Evolutionary conservation across 1,284 basidiomycete species (phyloP).

Genomic region (Cystobasidium slooffiae): DNA sequence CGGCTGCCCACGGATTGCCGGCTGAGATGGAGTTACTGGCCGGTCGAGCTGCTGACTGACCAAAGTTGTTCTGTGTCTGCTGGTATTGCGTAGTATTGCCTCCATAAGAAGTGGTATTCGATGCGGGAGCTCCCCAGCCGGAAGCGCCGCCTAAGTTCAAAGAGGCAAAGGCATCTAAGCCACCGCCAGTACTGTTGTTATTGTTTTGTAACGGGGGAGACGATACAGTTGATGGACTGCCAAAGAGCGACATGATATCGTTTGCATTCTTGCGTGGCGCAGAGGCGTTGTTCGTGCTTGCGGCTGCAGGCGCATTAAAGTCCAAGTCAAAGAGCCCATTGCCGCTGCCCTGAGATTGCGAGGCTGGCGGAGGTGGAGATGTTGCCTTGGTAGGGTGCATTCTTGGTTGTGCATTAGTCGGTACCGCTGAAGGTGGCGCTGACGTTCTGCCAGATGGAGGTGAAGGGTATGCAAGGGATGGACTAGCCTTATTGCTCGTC

Average conservation of each 20-base stretch:
- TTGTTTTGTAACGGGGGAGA: conserved; percentile 2
- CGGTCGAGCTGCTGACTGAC: conserved; percentile 2
- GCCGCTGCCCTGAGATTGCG: conserved; percentile 52
- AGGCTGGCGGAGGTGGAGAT: conserved; percentile 54
- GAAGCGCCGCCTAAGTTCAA: conserved; percentile 33
- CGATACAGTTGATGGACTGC: conserved; percentile 6
- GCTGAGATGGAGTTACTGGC: conserved; percentile 40
- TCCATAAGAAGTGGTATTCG: neutral
- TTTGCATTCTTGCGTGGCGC: conserved; percentile 73
- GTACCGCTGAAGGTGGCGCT: conserved; percentile 37
- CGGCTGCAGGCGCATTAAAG: conserved; percentile 67
- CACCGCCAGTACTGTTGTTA: neutral
- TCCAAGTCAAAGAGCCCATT: conserved; percentile 84
- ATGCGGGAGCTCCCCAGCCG: conserved; percentile 1
- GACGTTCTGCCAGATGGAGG: conserved; percentile 54
- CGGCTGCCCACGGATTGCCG: conserved; percentile 39
- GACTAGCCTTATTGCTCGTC: conserved; percentile 41
- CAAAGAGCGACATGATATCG: conserved; percentile 82
- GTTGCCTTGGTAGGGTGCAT: conserved; percentile 43
- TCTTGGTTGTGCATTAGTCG: conserved; percentile 38
- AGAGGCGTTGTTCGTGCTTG: conserved; percentile 51
- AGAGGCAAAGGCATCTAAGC: conserved; percentile 38
- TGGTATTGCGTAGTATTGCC: neutral
- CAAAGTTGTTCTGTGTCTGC: neutral
- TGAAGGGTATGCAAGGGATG: conserved; percentile 50